Evolutionary conservation across 148 eudicot genomes (phyloP).

Genomic region (Rhododendron ferrugineum): DNA sequence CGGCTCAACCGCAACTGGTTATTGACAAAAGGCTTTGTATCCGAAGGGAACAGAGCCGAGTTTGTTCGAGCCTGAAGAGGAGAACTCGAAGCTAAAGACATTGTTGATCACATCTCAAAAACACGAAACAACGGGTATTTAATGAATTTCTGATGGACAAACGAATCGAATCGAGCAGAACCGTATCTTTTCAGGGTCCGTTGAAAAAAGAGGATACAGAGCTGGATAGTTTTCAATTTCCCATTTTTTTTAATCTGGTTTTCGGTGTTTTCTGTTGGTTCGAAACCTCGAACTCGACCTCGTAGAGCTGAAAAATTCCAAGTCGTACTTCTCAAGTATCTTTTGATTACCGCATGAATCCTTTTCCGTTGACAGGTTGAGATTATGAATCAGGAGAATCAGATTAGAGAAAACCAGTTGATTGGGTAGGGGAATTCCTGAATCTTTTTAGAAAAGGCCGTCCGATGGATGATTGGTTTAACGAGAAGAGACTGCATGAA

Average conservation of each 20-base stretch:
- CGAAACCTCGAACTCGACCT: neutral
- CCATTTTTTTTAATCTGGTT: neutral
- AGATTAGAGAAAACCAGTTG: neutral
- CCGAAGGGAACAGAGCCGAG: slow-evolving; percentile 5
- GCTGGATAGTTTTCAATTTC: neutral
- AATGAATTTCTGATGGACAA: neutral
- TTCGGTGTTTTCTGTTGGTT: neutral
- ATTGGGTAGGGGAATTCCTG: neutral
- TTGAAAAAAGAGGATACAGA: neutral
- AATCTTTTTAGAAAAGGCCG: neutral
- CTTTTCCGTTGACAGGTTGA: neutral
- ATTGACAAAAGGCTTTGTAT: slow-evolving; percentile 14
- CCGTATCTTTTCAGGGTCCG: neutral
- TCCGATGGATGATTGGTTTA: neutral
- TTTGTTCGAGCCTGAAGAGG: slow-evolving; percentile 24
- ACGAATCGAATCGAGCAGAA: neutral
- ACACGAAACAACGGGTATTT: neutral
- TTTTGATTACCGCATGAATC: neutral
- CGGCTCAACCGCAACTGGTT: slow-evolving; percentile 21
- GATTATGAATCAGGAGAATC: neutral
- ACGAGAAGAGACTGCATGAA: neutral
- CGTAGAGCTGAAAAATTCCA: neutral
- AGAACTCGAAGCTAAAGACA: slow-evolving; percentile 53
- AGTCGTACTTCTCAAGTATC: neutral
- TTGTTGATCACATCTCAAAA: neutral